Conservation (phyloP, 2,329 filamentous ascomycete genomes). For the Colletotrichum musae region DNA sequence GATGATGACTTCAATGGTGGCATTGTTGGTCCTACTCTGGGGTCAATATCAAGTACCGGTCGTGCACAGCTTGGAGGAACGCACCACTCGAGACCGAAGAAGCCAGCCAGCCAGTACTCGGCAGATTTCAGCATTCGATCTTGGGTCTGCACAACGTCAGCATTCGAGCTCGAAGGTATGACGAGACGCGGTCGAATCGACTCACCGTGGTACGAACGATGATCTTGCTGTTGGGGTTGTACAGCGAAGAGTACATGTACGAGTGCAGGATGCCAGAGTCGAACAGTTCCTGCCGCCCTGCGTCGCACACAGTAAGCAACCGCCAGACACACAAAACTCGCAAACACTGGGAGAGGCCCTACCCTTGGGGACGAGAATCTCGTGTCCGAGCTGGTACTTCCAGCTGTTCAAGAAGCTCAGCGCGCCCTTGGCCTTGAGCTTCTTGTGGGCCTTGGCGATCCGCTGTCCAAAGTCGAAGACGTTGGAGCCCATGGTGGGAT, state of each 20-base stretch:
- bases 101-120: constrained; percentile 84
- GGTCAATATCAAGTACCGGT: neutral
- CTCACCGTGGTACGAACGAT: constrained; percentile 77
- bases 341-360: neutral
- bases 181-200: neutral
- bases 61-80: constrained; percentile 18
- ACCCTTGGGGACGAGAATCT: constrained; percentile 79
- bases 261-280: constrained; percentile 78
- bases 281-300: constrained; percentile 78
- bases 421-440: constrained; percentile 69
- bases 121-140: constrained; percentile 84
- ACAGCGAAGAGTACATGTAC: constrained; percentile 80
- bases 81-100: constrained; percentile 81
- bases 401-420: constrained; percentile 79
- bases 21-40: constrained; percentile 71
- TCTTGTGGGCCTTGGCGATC: constrained; percentile 67
- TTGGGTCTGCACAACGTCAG: constrained; percentile 66
- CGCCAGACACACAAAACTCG: neutral
- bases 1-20: constrained; percentile 80
- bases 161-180: constrained; percentile 12
- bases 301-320: neutral
- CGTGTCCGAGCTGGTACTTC: constrained; percentile 77
- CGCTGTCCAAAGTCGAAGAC: constrained; percentile 70
- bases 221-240: constrained; percentile 80
- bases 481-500: constrained; percentile 74